These are phyloP conservation scores for Aspergillus sp. DNA, from an alignment of 2,329 filamentous ascomycete genomes.

Conservation along the genomic window DNA sequence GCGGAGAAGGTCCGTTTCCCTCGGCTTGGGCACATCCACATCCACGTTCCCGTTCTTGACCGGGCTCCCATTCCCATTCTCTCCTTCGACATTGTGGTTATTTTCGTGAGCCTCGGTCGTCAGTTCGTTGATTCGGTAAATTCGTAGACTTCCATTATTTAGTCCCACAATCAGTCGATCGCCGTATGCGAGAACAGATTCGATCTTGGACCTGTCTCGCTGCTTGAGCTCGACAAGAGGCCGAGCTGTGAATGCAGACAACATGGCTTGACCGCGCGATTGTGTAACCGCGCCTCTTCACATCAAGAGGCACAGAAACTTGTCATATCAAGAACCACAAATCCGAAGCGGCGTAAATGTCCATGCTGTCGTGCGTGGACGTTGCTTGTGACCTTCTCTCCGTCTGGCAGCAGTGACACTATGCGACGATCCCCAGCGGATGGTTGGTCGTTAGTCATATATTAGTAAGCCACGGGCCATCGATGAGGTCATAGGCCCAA, in stretches of 20 bases:
- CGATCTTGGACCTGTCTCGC: constrained; percentile 95
- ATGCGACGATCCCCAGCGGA: background rate
- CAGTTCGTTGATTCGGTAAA: constrained; percentile 82
- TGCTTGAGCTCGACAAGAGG: constrained; percentile 95
- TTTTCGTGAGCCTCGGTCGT: constrained; percentile 29
- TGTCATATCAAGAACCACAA: constrained; percentile 9
- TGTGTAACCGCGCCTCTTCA: constrained; percentile 12
- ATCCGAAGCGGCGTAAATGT: constrained; percentile 1
- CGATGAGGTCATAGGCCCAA: constrained; percentile 1
- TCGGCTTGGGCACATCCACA: constrained; percentile 28
- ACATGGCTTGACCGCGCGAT: constrained; percentile 54
- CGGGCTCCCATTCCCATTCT: constrained; percentile 9
- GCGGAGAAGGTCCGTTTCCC: constrained; percentile 75
- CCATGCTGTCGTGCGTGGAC: constrained; percentile 7
- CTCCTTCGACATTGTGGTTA: constrained; percentile 10
- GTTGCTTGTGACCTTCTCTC: background rate
- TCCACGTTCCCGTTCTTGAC: constrained; percentile 9
- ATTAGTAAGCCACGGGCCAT: constrained; percentile 4
- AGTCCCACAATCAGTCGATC: constrained; percentile 89
- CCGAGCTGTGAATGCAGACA: constrained; percentile 94
- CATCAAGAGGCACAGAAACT: constrained; percentile 2
- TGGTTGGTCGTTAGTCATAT: constrained; percentile 9
- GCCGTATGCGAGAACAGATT: constrained; percentile 88
- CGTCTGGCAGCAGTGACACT: background rate
- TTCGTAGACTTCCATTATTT: constrained; percentile 79